phyloP scores from a whole-genome alignment of 768 basidiomycete genomes.

The Guyanaporus albipodus region DNA sequence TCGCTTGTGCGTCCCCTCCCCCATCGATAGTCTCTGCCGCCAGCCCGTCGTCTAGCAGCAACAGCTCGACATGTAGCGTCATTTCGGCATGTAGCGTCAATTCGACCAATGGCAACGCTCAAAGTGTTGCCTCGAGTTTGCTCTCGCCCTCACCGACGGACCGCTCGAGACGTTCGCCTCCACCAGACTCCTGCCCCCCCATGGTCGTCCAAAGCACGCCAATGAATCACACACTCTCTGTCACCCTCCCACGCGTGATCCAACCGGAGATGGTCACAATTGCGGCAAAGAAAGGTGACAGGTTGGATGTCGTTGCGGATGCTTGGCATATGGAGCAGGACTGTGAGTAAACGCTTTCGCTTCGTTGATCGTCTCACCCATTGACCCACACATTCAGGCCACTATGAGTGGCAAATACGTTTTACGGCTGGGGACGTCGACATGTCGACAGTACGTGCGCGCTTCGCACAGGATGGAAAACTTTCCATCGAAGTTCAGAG shows the following conservation, averaged over 20 bases:
- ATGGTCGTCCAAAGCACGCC: constrained; percentile 43
- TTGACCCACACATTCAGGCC: constrained; percentile 35
- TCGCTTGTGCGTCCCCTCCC: constrained; percentile 28
- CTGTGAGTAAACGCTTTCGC: constrained; percentile 39
- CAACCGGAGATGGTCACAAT: constrained; percentile 64
- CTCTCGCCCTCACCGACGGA: constrained; percentile 29
- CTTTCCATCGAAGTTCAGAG: constrained; percentile 45
- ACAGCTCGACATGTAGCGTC: constrained; percentile 26
- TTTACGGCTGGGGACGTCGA: constrained; percentile 54
- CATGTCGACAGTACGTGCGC: constrained; percentile 49
- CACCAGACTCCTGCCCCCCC: constrained; percentile 37
- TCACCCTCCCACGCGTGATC: constrained; percentile 45
- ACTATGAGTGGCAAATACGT: constrained; percentile 58
- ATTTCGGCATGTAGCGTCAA: constrained; percentile 18
- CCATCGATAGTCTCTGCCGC: constrained; percentile 24
- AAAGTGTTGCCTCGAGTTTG: constrained; percentile 11
- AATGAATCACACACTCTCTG: constrained; percentile 41
- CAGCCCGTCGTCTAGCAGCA: constrained; percentile 22
- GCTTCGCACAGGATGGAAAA: constrained; percentile 42
- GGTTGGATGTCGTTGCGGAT: constrained; percentile 54
- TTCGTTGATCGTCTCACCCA: not conserved
- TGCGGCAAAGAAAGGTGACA: constrained; percentile 55
- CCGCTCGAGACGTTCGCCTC: constrained; percentile 29
- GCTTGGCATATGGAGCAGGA: constrained; percentile 59
- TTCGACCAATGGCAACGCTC: constrained; percentile 17